Evolutionary conservation across 345 rosid species (phyloP), one percentile per base, ranked within the genome.

Genomic region (Lumnitzera racemosa): DNA sequence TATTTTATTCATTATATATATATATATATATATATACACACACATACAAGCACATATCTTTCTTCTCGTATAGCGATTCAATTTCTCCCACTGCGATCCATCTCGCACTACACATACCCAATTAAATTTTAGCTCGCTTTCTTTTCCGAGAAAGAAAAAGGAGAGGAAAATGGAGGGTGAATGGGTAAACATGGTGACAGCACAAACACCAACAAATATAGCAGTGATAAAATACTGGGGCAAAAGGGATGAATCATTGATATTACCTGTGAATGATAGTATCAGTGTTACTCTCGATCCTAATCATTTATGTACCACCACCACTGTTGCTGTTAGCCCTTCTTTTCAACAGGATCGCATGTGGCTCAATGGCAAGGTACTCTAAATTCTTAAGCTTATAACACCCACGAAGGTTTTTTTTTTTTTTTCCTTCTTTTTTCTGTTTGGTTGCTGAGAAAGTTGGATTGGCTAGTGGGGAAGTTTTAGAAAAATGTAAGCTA

Each of bases 161-260:
- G 43, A 36, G 7, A 36, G 24, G 57, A 15, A 8, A 60, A 82
- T 81, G 91, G 91, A 76, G 75, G 68, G 73, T 62, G 76, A 76
- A 55, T 94, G 99, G 99, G 80, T 88, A 14, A 66, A 78, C 62
- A 81, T 73, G 88, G 81, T 79, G 66, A 94, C 99, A 24, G 99
- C 96, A 4, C 92, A 82, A 69, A 83, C 99, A 8, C 99, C 97
- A 53, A 90, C 99, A 7, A 94, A 90, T 74, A 94, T 90, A 24
- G 96, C 99, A 0, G 99, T 94, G 70, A 88, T 94, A 6, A 94
- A 94, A 84, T 94, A 90, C 62, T 90, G 99, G 97, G 99, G 99
- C 2, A 94, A 94, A 72, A 69, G 96, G 58, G 95, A 94, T 16
- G 99, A 94, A 73, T 65, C 74, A 67, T 84, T 90, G 53, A 94